phyloP scores from a whole-genome alignment of 2,329 filamentous ascomycete genomes.

The Aspergillus novofumigatus region DNA sequence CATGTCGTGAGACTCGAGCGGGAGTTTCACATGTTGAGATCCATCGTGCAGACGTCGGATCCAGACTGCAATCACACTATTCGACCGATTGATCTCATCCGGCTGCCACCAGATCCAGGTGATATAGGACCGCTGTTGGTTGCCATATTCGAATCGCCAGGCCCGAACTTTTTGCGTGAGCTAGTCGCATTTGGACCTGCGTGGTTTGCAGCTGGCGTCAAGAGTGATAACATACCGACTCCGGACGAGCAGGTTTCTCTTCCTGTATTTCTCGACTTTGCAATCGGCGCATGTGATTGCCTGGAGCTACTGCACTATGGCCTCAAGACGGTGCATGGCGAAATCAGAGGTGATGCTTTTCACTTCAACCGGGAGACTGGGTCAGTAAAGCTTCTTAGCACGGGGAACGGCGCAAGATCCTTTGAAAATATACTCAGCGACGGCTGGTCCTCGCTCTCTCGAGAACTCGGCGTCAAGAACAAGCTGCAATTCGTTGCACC shows the following conservation, averaged over 20 bases:
- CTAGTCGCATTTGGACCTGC: slow-evolving; percentile 75
- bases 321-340: slow-evolving; percentile 80
- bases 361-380: slow-evolving; percentile 72
- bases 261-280: slow-evolving; percentile 80
- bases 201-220: slow-evolving; percentile 58
- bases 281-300: slow-evolving; percentile 80
- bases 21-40: slow-evolving; percentile 77
- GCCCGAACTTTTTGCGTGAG: slow-evolving; percentile 66
- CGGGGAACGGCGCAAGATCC: slow-evolving; percentile 79
- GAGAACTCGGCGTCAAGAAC: slow-evolving; percentile 79
- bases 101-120: slow-evolving; percentile 62
- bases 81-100: slow-evolving; percentile 73
- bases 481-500: slow-evolving; percentile 91
- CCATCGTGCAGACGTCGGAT: slow-evolving; percentile 66
- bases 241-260: slow-evolving; percentile 63
- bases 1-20: slow-evolving; percentile 81
- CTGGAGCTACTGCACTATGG: slow-evolving; percentile 88
- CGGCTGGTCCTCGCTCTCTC: slow-evolving; percentile 79
- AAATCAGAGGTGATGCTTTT: slow-evolving; percentile 86
- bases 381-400: slow-evolving; percentile 73
- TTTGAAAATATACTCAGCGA: slow-evolving; percentile 89
- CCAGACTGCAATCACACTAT: slow-evolving; percentile 71
- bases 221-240: slow-evolving; percentile 43
- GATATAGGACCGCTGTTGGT: slow-evolving; percentile 71
- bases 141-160: slow-evolving; percentile 75